phyloP scores from a whole-genome alignment of 345 rosid genomes.

The Arabidopsis arenosa region DNA sequence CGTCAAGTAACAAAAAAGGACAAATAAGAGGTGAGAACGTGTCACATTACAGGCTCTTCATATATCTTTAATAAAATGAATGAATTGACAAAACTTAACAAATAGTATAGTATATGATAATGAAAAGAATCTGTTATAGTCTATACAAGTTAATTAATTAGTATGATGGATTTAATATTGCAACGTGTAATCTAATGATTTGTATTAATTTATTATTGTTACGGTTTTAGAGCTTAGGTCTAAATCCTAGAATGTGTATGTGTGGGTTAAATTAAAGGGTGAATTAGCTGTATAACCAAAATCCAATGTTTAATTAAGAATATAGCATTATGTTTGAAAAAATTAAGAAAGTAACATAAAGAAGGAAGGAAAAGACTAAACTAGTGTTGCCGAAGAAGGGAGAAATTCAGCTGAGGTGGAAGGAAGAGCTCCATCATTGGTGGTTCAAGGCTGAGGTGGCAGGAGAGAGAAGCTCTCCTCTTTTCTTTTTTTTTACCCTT shows the following conservation, averaged over 20 bases:
- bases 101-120: neutral
- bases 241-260: neutral
- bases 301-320: no score
- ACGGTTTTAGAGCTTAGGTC: neutral
- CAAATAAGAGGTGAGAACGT: conserved; percentile 19
- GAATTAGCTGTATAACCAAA: no score
- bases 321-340: no score
- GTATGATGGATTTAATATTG: neutral
- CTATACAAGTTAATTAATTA: neutral
- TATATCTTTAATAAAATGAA: conserved; percentile 2
- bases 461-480: no score
- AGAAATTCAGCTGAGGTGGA: no score
- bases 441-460: no score
- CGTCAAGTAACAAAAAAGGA: neutral
- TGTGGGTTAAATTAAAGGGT: neutral
- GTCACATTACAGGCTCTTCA: conserved; percentile 25
- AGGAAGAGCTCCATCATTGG: no score
- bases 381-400: no score
- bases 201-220: neutral
- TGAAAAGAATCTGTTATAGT: conserved; percentile 7
- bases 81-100: conserved; percentile 1
- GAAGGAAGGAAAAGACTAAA: no score
- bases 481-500: no score
- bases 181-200: no score
- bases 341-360: no score